phyloP scores from a whole-genome alignment of 2,329 filamentous ascomycete species.

The Phialocephala sp. region DNA sequence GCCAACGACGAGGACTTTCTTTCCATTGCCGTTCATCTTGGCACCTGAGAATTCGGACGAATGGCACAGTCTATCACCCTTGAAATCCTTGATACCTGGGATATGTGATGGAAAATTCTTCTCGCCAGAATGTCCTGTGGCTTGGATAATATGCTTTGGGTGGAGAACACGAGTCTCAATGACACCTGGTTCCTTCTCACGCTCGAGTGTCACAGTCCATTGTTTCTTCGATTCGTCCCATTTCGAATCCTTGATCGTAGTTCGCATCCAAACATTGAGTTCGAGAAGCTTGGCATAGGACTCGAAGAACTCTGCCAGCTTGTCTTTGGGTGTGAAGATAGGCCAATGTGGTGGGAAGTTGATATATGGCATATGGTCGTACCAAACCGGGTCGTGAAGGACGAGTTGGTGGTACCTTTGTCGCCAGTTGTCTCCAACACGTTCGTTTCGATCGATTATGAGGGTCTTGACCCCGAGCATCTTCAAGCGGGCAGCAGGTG shows the following conservation, averaged over 20 bases:
- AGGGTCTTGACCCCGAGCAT: conserved; percentile 61
- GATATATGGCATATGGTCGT: conserved; percentile 67
- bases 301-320: conserved; percentile 72
- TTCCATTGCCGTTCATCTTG: conserved; percentile 51
- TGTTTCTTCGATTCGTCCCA: conserved; percentile 55
- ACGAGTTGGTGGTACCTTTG: conserved; percentile 65
- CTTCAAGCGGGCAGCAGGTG: conserved; percentile 62
- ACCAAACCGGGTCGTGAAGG: conserved; percentile 68
- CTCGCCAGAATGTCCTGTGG: conserved; percentile 50
- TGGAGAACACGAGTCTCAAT: conserved; percentile 28
- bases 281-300: conserved; percentile 69
- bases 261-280: conserved; percentile 68
- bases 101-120: conserved; percentile 53
- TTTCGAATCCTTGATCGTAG: conserved; percentile 52
- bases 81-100: conserved; percentile 58
- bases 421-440: conserved; percentile 69
- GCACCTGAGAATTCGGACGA: conserved; percentile 65
- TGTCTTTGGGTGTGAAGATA: conserved; percentile 74
- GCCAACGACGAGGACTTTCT: conserved; percentile 68
- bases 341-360: conserved; percentile 70
- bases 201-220: conserved; percentile 62
- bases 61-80: conserved; percentile 64
- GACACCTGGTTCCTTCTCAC: conserved; percentile 44
- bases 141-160: conserved; percentile 36
- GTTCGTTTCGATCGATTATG: conserved; percentile 62